Base-by-base conservation (phyloP, 2,329 filamentous ascomycete genomes). In the Aspergillus nomiae region DNA sequence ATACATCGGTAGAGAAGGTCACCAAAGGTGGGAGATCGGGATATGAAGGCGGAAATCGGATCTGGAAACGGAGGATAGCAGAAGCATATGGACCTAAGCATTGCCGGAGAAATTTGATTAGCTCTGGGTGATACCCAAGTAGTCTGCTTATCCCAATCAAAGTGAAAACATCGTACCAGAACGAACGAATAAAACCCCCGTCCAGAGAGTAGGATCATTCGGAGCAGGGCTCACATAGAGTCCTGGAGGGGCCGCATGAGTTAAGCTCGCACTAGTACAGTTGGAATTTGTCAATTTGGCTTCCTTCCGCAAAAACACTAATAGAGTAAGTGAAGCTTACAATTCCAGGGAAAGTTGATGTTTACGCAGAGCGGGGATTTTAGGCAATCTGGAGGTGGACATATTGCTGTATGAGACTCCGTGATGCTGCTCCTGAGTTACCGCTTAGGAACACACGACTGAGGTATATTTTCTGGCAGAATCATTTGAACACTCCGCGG, bases 1-100 rank as follows among this genome's bases (percentile, higher is more conserved):
- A 99, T 69, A 98, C 90, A 75, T 98, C 94, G 69, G 92, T 96
- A 53, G 88, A 87, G 78, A 99, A 97, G 60, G 90, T 94, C 68
- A 99, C 87, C 21, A 94, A 83, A 11, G 95, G 95, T 57, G 94
- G 92, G 24, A 92, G 81, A 58, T 84, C 81, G 14, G 94, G 94
- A 75, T 96, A 97, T 45, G 86, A 85, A 64, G 90, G 84, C 41
- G 94, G 92, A 72, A 98, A 98, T 28, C 89, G 90, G 67, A 98
- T 90, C 69, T 95, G 90, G 79, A 98, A 96, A 71, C 94, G 91
- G 66, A 98, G 86, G 70, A 97, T 87, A 54, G 93, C 92, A 63
- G 91, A 89, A 24, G 92, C 86, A 80, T 97, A 99, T 21, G 95
- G 94, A 51, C 94, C 94, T 97, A 43, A 9, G 26, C 21, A 43